Evolutionary conservation across 306 rosid species (phyloP), one percentile per base, ranked within the genome.

Genomic region (Medicago ruthenica): DNA sequence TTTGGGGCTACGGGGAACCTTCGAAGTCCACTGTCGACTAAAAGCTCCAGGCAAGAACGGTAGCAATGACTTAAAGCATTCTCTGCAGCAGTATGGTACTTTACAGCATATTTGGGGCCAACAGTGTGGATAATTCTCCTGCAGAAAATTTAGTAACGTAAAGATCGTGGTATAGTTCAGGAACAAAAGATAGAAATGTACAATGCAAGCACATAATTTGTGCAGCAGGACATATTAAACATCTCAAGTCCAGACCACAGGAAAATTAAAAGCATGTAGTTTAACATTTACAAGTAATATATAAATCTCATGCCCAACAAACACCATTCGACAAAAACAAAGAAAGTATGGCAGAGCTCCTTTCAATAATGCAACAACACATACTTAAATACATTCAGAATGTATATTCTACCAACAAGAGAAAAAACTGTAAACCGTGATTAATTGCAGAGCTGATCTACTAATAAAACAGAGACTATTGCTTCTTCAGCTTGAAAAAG

Each of bases 61-160:
- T 95, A 95, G 77, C 98, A 95, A 85, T 92, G 99, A 75, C 99
- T 95, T 76, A 95, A 87, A 85, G 97, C 96, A 83, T 92, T 95
- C 87, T 95, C 99, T 50, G 99, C 99, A 50, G 99, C 99, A 66
- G 97, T 95, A 83, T 95, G 99, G 85, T 92, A 95, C 82, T 95
- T 95, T 36, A 95, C 90, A 12, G 99, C 99, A 86, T 92, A 95
- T 81, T 95, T 95, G 44, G 99, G 98, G 67, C 99, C 99, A 60
- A 95, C 99, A 14, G 99, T 95, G 82, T 92, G 99, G 80, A 95
- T 92, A 77, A 92, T 80, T 85, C 88, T 90, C 96, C 99, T 95
- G 86, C 15, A 14, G 85, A 67, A 59, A 79, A 57, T 73, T 63
- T 34, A 27, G 60, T n/a, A 55, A 62, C 39, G 77, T 79, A 74